These are phyloP conservation scores for Tremella mesenterica DNA, from an alignment of 768 basidiomycete species.

Conservation along the genomic window DNA sequence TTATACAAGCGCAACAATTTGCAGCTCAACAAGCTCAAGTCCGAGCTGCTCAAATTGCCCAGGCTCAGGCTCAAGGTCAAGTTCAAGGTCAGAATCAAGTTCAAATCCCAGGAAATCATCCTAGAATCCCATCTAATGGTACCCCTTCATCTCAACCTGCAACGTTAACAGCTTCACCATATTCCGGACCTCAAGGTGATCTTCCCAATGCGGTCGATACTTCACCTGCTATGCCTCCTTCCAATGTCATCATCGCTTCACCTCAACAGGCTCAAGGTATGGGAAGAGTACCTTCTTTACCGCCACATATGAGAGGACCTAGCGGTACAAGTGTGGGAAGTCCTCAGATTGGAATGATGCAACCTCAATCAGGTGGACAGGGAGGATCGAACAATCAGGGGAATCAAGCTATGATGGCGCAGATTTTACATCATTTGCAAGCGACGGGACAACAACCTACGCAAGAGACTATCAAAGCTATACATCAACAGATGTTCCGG, in stretches of 20 bases:
- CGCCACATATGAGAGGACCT: slow-evolving; percentile 22
- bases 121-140: slow-evolving; percentile 10
- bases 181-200: slow-evolving; percentile 11
- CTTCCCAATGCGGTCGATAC: slow-evolving; percentile 12
- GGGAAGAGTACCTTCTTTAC: slow-evolving; percentile 11
- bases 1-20: slow-evolving; percentile 32
- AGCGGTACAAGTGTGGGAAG: slow-evolving; percentile 17
- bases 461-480: slow-evolving; percentile 22
- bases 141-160: slow-evolving; percentile 22
- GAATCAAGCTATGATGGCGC: slow-evolving; percentile 17
- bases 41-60: slow-evolving; percentile 12
- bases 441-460: slow-evolving; percentile 27
- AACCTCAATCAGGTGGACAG: neutral
- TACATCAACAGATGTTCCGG: slow-evolving; percentile 13
- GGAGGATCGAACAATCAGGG: too few species aligned
- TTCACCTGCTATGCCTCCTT: slow-evolving; percentile 15
- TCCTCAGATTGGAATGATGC: slow-evolving; percentile 3
- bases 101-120: neutral
- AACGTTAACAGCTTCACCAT: slow-evolving; percentile 22
- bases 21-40: slow-evolving; percentile 31
- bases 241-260: slow-evolving; percentile 9
- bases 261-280: slow-evolving; percentile 2
- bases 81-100: slow-evolving; percentile 10
- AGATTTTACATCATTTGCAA: slow-evolving; percentile 17
- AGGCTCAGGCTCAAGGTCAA: slow-evolving; percentile 23